Conservation (phyloP, 192 early-diverging fungal species). For the Linnemannia hyalina region DNA sequence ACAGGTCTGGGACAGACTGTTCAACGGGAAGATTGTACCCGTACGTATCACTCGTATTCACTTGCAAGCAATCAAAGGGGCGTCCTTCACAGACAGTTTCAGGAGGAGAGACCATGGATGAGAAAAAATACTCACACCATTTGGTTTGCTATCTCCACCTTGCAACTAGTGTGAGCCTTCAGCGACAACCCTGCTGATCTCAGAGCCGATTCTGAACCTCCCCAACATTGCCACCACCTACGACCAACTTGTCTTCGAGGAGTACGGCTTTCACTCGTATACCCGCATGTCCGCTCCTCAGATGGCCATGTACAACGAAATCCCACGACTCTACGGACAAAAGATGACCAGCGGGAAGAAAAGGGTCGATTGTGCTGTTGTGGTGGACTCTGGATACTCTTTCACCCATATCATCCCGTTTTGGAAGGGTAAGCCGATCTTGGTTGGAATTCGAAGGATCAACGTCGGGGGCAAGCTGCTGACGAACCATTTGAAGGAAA, state of each 20-base stretch:
- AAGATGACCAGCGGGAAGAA: conserved; percentile 32
- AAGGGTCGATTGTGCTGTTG: conserved; percentile 71
- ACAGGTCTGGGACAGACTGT: conserved; percentile 83
- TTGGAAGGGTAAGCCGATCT: conserved; percentile 64
- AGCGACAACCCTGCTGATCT: conserved; percentile 73
- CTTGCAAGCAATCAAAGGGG: not conserved
- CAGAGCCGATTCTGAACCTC: conserved; percentile 88
- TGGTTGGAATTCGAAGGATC: conserved; percentile 74
- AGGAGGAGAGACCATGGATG: not conserved
- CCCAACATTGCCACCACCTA: conserved; percentile 74
- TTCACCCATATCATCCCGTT: conserved; percentile 86
- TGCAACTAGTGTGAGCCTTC: conserved; percentile 67
- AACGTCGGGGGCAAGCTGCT: conserved; percentile 90
- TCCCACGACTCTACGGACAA: conserved; percentile 57
- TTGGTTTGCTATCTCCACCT: not conserved
- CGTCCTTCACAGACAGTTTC: not conserved
- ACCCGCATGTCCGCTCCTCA: conserved; percentile 61
- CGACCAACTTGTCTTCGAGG: conserved; percentile 91
- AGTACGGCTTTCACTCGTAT: conserved; percentile 76
- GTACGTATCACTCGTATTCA: conserved; percentile 54
- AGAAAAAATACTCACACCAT: not conserved
- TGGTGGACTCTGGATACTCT: conserved; percentile 87
- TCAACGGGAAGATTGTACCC: conserved; percentile 71
- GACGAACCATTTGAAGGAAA: conserved; percentile 91
- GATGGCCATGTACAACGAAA: conserved; percentile 68